Base-by-base conservation (phyloP, 2,329 filamentous ascomycete genomes). In the Teratosphaeria nubilosa region DNA sequence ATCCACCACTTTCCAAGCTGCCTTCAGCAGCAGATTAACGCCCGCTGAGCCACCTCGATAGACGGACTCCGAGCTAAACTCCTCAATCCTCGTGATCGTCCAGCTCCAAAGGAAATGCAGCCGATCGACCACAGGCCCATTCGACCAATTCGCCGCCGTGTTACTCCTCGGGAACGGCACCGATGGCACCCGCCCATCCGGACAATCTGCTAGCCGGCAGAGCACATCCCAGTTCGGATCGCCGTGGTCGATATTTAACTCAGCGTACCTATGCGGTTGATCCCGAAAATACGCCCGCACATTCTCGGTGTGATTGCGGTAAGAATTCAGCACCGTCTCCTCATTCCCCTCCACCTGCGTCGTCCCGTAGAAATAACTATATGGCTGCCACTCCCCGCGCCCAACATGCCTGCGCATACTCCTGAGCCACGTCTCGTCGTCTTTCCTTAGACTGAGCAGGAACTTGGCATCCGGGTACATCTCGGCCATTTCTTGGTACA, bases 401-500 rank as follows among this genome's bases (percentile, higher is more conserved):
- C 62, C 64, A 25, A 69, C 62, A 54, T 70, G 68, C 32, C 62
- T 58, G 10, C 60, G 58, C 66, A 69, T 69, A 37, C 64, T 68
- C 16, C 60, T 58, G 53, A 70, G 56, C 68, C 68, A 70, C 1
- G 63, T 66, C 41, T 66, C 62, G 51, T 69, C 66, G 54, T 70
- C 65, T 57, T 64, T 66, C 14, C 68, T 58, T 30, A 69, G 56
- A 56, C 66, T 68, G 9, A 70, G 60, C 9, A 70, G 52, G 53
- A 70, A 70, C 25, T 66, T 69, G 22, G 66, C 60, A 51, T 65
- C 62, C 4, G 68, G 67, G 45, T 68, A 68, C 52, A 63, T 32
- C 25, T 64, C 63, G 16, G 63, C 65, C 65, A 70, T 66, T 53
- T 69, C 62, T 9, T 58, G 60, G 60, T 68, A 69, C 58, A 68